Base-by-base conservation (phyloP, 192 early-diverging fungal genomes). In the Coemansia guatemalensis region DNA sequence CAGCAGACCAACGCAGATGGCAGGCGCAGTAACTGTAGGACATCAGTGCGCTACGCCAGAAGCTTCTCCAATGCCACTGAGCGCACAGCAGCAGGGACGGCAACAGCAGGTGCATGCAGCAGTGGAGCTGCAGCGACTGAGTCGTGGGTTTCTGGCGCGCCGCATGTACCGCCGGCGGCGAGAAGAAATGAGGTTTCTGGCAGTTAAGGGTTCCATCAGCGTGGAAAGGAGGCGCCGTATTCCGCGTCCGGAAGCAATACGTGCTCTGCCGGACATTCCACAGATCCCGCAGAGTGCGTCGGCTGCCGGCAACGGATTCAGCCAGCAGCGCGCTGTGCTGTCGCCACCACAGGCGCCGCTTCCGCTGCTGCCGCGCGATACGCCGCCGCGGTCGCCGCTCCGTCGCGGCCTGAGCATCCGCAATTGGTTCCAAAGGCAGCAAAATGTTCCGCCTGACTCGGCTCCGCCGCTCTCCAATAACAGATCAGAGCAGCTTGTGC, bases 341-440 rank as follows among this genome's bases (percentile, higher is more conserved):
- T 39, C 35, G 11, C 35, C 35, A 39, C 35, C 35, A 4, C 35
- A 39, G 35, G 35, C 35, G 2, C 35, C 39, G 17, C 39, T 44
- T 11, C 39, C 39, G 2, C 17, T 44, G 14, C 14, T 44, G 4
- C 35, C 35, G 6, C 39, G 39, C 14, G 39, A 44, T 17, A 44
- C 39, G 0, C 8, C 39, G n/a, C 32, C 53, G 27, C 23, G 50
- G 8, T 59, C 62, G 50, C 67, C 52, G 1, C 41, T 58, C 25
- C 49, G 53, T 14, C 60, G 65, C 23, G 62, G 74, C 0, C 53
- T 64, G 25, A 68, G 57, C 18, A 71, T 78, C 33, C 65, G 75
- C 8, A 65, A 53, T 63, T 78, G 75, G 75, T 78, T 78, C 49
- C 73, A 68, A 8, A 60, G 59, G 11, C 29, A 44, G 14, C 39